phyloP scores from a whole-genome alignment of 345 rosid genomes.

The Lepidium didymum region DNA sequence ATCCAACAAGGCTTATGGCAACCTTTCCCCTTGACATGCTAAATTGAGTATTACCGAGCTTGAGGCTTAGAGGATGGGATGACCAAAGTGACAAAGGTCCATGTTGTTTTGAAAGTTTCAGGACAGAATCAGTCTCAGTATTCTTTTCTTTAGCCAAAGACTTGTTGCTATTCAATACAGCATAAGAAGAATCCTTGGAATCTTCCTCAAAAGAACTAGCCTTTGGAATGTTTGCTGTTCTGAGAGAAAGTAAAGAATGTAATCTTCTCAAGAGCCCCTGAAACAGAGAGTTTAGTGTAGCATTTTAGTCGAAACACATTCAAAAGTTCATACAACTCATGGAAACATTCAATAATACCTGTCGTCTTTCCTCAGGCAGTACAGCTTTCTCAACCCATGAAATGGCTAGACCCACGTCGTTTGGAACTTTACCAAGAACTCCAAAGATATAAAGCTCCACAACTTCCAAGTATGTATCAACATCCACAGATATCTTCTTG shows the following conservation, averaged over 20 bases:
- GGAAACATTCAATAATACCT: slow-evolving; percentile 36
- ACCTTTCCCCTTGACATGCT: slow-evolving; percentile 47
- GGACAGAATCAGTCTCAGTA: not conserved
- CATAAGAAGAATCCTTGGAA: slow-evolving; percentile 16
- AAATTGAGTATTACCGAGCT: slow-evolving; percentile 39
- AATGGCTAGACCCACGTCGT: slow-evolving; percentile 51
- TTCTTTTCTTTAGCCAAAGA: slow-evolving; percentile 12
- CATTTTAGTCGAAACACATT: not conserved
- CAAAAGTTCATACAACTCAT: slow-evolving; percentile 1
- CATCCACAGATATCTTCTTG: slow-evolving; percentile 32
- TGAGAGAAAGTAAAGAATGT: slow-evolving; percentile 44
- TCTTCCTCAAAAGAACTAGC: slow-evolving; percentile 25
- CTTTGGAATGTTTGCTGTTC: slow-evolving; percentile 30
- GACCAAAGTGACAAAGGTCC: slow-evolving; percentile 39
- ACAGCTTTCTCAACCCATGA: slow-evolving; percentile 80
- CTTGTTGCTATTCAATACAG: slow-evolving; percentile 24
- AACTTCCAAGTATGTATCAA: slow-evolving; percentile 49
- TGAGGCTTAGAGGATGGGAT: slow-evolving; percentile 50
- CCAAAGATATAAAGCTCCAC: slow-evolving; percentile 62
- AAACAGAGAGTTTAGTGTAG: not conserved
- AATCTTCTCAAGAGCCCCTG: slow-evolving; percentile 75
- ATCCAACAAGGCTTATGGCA: slow-evolving; percentile 46
- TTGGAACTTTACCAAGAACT: slow-evolving; percentile 47
- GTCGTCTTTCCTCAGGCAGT: slow-evolving; percentile 66
- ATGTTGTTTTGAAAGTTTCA: slow-evolving; percentile 34